Evolutionary conservation across 495 filamentous ascomycete genomes (phyloP).

Genomic region (Annulohypoxylon stygium): DNA sequence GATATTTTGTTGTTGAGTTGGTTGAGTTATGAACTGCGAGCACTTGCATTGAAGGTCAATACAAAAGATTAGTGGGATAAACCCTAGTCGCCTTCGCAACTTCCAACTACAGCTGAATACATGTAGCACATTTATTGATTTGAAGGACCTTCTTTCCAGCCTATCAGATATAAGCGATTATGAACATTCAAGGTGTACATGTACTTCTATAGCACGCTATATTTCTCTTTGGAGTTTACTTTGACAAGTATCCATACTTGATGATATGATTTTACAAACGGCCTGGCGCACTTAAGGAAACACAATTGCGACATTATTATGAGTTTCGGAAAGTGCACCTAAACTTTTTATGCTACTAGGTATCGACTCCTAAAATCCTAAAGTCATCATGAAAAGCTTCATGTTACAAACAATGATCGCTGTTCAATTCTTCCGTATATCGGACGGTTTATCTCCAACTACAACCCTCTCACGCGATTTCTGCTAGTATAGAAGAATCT

Average conservation of each 20-base stretch:
- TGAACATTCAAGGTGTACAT: neutral
- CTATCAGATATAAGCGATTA: slow-evolving; percentile 13
- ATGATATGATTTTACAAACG: neutral
- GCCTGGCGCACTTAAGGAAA: neutral
- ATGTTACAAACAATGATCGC: neutral
- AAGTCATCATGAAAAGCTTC: neutral
- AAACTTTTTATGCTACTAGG: neutral
- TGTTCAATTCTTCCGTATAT: neutral
- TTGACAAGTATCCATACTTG: neutral
- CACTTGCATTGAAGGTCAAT: slow-evolving; percentile 4
- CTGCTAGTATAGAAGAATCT: slow-evolving; percentile 10
- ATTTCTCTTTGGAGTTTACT: neutral
- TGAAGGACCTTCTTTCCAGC: neutral
- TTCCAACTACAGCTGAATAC: neutral
- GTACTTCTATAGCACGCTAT: neutral
- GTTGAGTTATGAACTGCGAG: neutral
- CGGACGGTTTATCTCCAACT: neutral
- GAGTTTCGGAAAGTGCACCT: neutral
- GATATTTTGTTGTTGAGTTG: neutral
- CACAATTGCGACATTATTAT: neutral
- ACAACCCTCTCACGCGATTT: slow-evolving; percentile 24
- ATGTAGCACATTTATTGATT: too few species aligned
- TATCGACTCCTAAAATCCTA: neutral
- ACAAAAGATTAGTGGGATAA: neutral
- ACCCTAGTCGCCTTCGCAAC: neutral